Base-by-base conservation (phyloP, 2,329 filamentous ascomycete genomes). In the Penicillium sp. region DNA sequence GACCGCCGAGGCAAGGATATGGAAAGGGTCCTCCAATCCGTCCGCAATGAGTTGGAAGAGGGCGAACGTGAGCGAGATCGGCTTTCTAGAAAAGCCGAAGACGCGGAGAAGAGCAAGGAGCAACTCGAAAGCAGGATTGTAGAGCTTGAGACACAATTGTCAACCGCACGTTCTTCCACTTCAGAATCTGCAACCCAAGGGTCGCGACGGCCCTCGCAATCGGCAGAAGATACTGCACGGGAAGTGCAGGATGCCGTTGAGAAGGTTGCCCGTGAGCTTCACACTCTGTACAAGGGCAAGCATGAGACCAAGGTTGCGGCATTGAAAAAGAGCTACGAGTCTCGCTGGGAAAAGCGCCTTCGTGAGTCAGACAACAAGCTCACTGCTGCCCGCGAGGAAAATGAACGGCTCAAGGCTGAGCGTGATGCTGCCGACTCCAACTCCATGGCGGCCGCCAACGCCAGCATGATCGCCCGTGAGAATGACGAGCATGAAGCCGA, bases 241-340 rank as follows among this genome's bases (percentile, higher is more conserved):
- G 91, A 96, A 61, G 89, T 96, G 48, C 92, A 97, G 69, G 81
- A 89, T 43, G 89, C 89, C 1, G 89, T 93, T 22, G 91, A 96
- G 74, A 91, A 92, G 62, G 92, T 97, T 40, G 92, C 93, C n/a
- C 85, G 91, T 27, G 94, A 99, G 70, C 82, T 99, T 40, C 94
- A 99, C 71, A 83, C 88, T 0, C 82, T 96, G 11, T 99, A 99
- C 82, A 97, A 97, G 78, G 87, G 89, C 70, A 99, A 99, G 77
- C 94, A 99, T 72, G 93, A 97, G 78, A 90, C 88, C 59, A 99
- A 99, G 79, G 93, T 97, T 43, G 85, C 90, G 1, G 93, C 92
- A 4, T 81, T 99, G 61, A 97, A 87, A 71, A 85, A 86, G 66
- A 85, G 82, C 68, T 87, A 97, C 76, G 91, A 97, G 73, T 84